Percentiles rank a stretch among this genome's conserved stretches.
These are phyloP conservation scores for Nectriaceae sp. DNA, from an alignment of 2,329 filamentous ascomycete genomes.

Conservation along the genomic window DNA sequence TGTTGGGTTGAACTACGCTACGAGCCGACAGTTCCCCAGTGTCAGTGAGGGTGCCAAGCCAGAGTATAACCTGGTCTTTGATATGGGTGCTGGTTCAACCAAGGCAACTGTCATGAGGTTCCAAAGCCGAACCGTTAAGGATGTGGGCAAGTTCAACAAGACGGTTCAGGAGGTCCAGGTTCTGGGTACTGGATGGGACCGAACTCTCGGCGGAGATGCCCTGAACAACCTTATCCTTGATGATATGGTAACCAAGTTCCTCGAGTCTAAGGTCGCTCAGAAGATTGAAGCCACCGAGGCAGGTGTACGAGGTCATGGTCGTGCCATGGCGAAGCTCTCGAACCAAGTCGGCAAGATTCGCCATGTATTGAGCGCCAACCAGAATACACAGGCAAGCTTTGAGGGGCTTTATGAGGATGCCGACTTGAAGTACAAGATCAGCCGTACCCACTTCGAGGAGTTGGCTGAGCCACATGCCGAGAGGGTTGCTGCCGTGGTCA, in stretches of 20 bases:
- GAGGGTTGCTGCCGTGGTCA: constrained; percentile 69
- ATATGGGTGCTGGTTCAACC: constrained; percentile 96
- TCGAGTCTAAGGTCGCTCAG: constrained; percentile 68
- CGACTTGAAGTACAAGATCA: constrained; percentile 90
- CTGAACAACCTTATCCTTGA: constrained; percentile 87
- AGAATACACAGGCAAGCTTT: constrained; percentile 76
- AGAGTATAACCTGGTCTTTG: constrained; percentile 91
- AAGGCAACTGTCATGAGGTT: constrained; percentile 89
- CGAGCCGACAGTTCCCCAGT: constrained; percentile 83
- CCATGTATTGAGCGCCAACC: constrained; percentile 91
- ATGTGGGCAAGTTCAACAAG: constrained; percentile 92
- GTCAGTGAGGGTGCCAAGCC: constrained; percentile 81
- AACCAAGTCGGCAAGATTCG: constrained; percentile 88
- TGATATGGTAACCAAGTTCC: constrained; percentile 82
- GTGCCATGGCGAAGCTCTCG: constrained; percentile 84
- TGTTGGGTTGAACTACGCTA: constrained; percentile 94
- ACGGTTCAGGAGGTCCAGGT: constrained; percentile 94
- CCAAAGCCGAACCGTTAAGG: constrained; percentile 86
- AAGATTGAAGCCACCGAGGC: constrained; percentile 62
- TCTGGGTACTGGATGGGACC: constrained; percentile 84
- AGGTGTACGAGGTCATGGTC: constrained; percentile 72
- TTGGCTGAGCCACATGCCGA: constrained; percentile 68
- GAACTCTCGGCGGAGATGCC: constrained; percentile 83
- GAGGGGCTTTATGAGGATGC: constrained; percentile 90
- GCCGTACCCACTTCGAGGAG: constrained; percentile 77